Evolutionary conservation across 495 filamentous ascomycete species (phyloP), one percentile per base, ranked within the genome.

Genomic region (Penicillium manginii): DNA sequence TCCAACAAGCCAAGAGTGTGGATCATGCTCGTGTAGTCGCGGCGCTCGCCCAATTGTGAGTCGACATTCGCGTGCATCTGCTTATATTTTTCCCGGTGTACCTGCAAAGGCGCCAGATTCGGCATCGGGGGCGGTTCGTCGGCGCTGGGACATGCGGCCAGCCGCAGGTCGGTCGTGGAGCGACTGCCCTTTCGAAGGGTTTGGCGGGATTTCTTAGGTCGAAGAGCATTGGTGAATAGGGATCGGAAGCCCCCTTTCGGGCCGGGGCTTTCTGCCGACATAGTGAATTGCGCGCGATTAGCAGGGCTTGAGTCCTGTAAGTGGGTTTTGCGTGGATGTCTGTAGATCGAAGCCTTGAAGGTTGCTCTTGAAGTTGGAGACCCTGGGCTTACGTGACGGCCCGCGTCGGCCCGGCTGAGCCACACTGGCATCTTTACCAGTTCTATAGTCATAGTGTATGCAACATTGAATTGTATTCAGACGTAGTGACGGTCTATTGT

Each of bases 1-100:
- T 78, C 79, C 14, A 74, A 65, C 40, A 78, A 57, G 22, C 75
- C 76, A 17, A 83, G 64, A 8, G 77, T 56, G 55, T 83, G 81
- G 26, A 83, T 67, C 17, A 82, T 74, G 11, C 73, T 69, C 0
- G 81, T 82, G 48, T 80, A 77, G 59, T 83, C 80, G 50, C 64
- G 63, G 52, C 67, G 67, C 55, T 83, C 81, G 7, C 81, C 81
- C n/a, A 80, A 67, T 57, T 83, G 79, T 1, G 68, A 69, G 52
- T 83, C 78, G 6, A 76, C 54, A 23, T 70, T 57, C 3, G 67
- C 61, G 50, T 73, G 68, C 1, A 62, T 26, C 10, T 66, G 55
- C 45, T 55, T 59, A 60, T 80, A 80, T 57, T 78, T 78, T n/a
- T 64, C 52, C 40, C 73, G 66, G 50, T 80, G 77, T 21, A 68